Percentiles rank a stretch among this genome's conserved stretches.
Conservation (phyloP, 371 early-diverging fungal species). For the Zopfochytrium polystomum region DNA sequence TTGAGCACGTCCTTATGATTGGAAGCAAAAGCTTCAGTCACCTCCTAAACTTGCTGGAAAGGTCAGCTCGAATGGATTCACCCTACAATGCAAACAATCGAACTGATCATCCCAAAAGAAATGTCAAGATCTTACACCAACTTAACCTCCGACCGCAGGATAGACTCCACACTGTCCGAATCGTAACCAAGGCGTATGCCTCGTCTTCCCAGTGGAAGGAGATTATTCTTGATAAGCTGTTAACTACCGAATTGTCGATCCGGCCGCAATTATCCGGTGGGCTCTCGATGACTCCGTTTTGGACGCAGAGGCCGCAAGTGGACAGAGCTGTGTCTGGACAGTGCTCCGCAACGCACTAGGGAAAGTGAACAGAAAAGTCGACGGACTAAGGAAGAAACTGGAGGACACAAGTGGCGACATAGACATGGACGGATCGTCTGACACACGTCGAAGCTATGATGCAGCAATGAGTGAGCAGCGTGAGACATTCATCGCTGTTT, state of each 20-base stretch:
- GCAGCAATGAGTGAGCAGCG: constrained; percentile 74
- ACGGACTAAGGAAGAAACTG: constrained; percentile 60
- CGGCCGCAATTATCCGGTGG: constrained; percentile 74
- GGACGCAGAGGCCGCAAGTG: constrained; percentile 6
- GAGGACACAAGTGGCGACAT: constrained; percentile 7
- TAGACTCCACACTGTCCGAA: constrained; percentile 66
- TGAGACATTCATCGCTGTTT: constrained; percentile 71
- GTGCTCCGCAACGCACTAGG: constrained; percentile 72
- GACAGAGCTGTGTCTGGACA: constrained; percentile 62
- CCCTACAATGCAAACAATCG: neutral
- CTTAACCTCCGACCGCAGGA: constrained; percentile 58
- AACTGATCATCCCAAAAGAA: constrained; percentile 47
- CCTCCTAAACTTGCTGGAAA: constrained; percentile 82
- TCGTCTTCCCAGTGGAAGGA: constrained; percentile 75
- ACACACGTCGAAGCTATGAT: constrained; percentile 61
- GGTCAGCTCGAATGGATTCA: constrained; percentile 39
- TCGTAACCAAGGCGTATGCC: constrained; percentile 79
- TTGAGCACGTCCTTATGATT: constrained; percentile 75
- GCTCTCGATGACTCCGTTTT: constrained; percentile 45
- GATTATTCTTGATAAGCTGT: constrained; percentile 82
- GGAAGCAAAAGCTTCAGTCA: constrained; percentile 94
- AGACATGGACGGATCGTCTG: constrained; percentile 37
- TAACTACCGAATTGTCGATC: constrained; percentile 88
- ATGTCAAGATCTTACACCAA: constrained; percentile 63
- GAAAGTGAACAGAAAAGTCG: constrained; percentile 79